These are phyloP conservation scores for Calycina herbarum DNA, from an alignment of 2,329 filamentous ascomycete genomes.

Conservation along the genomic window DNA sequence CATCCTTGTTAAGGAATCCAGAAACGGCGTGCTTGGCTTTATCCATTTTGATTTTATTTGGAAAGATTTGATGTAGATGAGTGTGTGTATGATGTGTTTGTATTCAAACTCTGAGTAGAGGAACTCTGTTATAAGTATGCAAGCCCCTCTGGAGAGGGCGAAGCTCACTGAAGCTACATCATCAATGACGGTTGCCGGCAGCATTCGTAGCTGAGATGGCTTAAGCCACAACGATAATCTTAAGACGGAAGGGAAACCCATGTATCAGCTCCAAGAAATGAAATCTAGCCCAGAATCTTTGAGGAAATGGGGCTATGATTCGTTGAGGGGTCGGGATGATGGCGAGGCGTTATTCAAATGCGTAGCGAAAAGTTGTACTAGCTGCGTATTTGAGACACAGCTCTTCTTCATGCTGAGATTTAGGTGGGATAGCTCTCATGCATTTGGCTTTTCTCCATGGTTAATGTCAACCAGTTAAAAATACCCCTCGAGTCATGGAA, in stretches of 20 bases:
- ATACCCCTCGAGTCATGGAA: neutral
- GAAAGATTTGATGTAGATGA: conserved; percentile 9
- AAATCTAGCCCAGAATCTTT: neutral
- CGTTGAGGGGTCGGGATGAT: neutral
- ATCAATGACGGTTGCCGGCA: conserved; percentile 25
- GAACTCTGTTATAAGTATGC: conserved; percentile 2
- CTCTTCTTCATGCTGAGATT: neutral
- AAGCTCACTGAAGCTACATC: conserved; percentile 24
- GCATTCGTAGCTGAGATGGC: conserved; percentile 6
- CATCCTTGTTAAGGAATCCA: conserved; percentile 60
- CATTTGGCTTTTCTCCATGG: too few species aligned
- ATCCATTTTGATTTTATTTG: conserved; percentile 49
- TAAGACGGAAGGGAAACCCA: neutral
- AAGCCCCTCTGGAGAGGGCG: neutral
- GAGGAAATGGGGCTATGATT: neutral
- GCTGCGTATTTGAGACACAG: neutral
- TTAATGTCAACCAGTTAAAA: neutral
- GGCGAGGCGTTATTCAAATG: neutral
- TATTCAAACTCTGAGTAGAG: neutral
- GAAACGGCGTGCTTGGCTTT: conserved; percentile 63
- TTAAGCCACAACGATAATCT: neutral
- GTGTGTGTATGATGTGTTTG: neutral
- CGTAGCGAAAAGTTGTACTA: neutral
- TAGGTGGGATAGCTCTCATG: neutral
- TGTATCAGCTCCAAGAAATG: neutral